Conservation (phyloP, 2,329 filamentous ascomycete species). For the Pyrenophora tritici-repentis region DNA sequence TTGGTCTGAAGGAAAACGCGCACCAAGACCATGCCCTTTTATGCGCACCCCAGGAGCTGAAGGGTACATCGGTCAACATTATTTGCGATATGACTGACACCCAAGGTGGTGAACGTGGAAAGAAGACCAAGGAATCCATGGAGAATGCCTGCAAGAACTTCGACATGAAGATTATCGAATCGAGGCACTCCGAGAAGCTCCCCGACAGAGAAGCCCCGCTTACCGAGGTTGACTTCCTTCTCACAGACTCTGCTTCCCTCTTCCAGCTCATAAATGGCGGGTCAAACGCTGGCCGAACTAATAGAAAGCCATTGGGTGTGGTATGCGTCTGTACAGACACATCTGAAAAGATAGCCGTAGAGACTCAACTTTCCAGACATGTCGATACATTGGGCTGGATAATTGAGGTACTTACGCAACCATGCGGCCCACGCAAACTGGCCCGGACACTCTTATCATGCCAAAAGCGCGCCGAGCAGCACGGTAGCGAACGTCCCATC, state of each 20-base stretch:
- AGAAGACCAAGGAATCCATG: constrained; percentile 34
- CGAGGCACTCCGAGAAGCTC: constrained; percentile 5
- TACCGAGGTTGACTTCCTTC: constrained; percentile 27
- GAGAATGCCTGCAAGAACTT: constrained; percentile 31
- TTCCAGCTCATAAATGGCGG: constrained; percentile 24
- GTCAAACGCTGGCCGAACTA: constrained; percentile 17
- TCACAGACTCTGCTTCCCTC: constrained; percentile 35
- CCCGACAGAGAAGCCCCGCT: constrained; percentile 16
- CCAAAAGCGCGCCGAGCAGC: constrained; percentile 23
- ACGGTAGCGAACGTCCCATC: constrained; percentile 19
- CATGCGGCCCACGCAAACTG: constrained; percentile 38
- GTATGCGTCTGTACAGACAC: constrained; percentile 38
- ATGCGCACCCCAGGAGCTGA: constrained; percentile 23
- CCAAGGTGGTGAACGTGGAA: constrained; percentile 27
- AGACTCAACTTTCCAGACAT: constrained; percentile 27
- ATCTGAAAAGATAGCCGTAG: constrained; percentile 31
- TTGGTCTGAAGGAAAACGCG: constrained; percentile 16
- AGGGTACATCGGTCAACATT: constrained; percentile 27
- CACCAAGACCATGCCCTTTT: constrained; percentile 18
- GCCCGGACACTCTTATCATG: constrained; percentile 31
- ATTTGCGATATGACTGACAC: constrained; percentile 27
- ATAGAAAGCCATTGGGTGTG: constrained; percentile 26
- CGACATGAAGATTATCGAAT: constrained; percentile 24
- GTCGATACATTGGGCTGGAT: constrained; percentile 34
- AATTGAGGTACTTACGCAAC: constrained; percentile 33